Evolutionary conservation across 1,139 yeast species (phyloP).

Genomic region (Citeromyces siamensis): DNA sequence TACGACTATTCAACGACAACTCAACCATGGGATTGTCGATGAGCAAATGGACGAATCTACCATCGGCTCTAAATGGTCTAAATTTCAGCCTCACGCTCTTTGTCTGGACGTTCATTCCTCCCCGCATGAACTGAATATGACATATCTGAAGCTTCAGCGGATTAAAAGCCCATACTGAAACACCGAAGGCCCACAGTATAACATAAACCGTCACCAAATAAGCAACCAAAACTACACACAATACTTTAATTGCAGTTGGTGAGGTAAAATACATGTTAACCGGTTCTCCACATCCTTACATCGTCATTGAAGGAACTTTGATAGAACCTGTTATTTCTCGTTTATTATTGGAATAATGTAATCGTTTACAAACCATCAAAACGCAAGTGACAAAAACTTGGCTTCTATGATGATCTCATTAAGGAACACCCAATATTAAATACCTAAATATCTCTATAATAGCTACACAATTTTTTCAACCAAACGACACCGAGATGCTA

Average conservation of each 20-base stretch:
- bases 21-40: slow-evolving; percentile 10
- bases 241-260: background rate
- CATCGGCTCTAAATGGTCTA: slow-evolving; percentile 7
- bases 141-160: slow-evolving; percentile 13
- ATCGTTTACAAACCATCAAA: too few species aligned
- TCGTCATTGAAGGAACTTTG: too few species aligned
- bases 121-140: slow-evolving; percentile 8
- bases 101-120: background rate
- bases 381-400: too few species aligned
- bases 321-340: too few species aligned
- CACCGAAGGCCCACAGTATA: slow-evolving; percentile 9
- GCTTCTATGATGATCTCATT: too few species aligned
- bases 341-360: too few species aligned
- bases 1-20: background rate
- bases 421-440: too few species aligned
- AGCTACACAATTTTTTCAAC: too few species aligned
- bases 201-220: slow-evolving; percentile 2
- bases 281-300: slow-evolving; percentile 1
- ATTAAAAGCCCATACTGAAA: slow-evolving; percentile 16
- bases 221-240: slow-evolving; percentile 1
- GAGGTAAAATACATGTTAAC: background rate
- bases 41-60: slow-evolving; percentile 10
- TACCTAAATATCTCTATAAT: too few species aligned
- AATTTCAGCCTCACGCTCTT: slow-evolving; percentile 10
- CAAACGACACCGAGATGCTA: too few species aligned